phyloP scores from a whole-genome alignment of 768 basidiomycete species.

The Pleurotus salmoneostramineus region DNA sequence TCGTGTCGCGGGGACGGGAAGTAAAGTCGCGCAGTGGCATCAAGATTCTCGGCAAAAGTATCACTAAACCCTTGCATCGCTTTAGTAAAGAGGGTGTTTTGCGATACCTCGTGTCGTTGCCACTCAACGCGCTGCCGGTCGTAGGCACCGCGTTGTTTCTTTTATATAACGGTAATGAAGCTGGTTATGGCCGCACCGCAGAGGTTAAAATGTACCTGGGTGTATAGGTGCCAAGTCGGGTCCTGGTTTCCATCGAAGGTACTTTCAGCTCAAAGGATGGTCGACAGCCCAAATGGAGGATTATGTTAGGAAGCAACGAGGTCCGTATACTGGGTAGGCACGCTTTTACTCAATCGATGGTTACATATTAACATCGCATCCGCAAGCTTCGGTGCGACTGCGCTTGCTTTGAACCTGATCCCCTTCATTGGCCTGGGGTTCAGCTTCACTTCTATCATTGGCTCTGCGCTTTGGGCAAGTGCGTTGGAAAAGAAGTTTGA shows the following conservation, averaged over 20 bases:
- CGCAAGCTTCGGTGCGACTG: slow-evolving; percentile 53
- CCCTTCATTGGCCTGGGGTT: slow-evolving; percentile 59
- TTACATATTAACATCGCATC: background rate
- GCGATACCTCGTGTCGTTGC: slow-evolving; percentile 60
- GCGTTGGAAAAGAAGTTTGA: slow-evolving; percentile 44
- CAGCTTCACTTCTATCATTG: slow-evolving; percentile 59
- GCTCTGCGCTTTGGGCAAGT: slow-evolving; percentile 71
- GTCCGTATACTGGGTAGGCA: slow-evolving; percentile 63
- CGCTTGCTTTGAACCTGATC: slow-evolving; percentile 55
- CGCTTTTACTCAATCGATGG: background rate
- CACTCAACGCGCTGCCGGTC: slow-evolving; percentile 64
- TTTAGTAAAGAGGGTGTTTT: slow-evolving; percentile 43
- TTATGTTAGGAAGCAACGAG: slow-evolving; percentile 44
- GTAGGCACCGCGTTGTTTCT: slow-evolving; percentile 64
- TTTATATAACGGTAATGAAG: slow-evolving; percentile 38
- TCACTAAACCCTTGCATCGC: slow-evolving; percentile 43
- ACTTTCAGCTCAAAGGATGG: slow-evolving; percentile 66
- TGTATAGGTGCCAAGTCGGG: slow-evolving; percentile 39
- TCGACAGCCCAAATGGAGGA: slow-evolving; percentile 35
- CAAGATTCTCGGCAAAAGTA: slow-evolving; percentile 42
- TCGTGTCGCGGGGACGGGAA: slow-evolving; percentile 27
- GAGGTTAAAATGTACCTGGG: background rate
- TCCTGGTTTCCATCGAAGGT: slow-evolving; percentile 57
- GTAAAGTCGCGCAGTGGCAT: slow-evolving; percentile 28
- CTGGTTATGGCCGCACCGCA: slow-evolving; percentile 4